Conservation (phyloP, 1,139 yeast genomes). For the Ogataea hybrid region DNA sequence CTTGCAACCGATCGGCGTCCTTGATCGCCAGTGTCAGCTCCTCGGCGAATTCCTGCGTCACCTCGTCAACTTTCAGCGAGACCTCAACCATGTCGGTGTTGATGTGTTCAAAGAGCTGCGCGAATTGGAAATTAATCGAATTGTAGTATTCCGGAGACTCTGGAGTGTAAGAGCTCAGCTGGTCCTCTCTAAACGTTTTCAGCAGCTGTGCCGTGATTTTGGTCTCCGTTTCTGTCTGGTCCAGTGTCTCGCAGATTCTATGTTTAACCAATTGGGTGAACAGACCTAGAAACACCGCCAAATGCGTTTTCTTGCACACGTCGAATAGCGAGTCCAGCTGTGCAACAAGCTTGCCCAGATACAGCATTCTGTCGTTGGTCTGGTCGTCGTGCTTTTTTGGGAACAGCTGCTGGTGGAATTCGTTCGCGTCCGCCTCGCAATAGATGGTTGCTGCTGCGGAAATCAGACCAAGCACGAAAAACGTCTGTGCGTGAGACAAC, state of each 20-base stretch:
- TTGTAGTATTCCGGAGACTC: constrained; percentile 18
- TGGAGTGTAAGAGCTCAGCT: constrained; percentile 13
- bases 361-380: constrained; percentile 16
- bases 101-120: constrained; percentile 22
- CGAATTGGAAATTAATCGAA: constrained; percentile 21
- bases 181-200: constrained; percentile 15
- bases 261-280: constrained; percentile 9
- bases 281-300: constrained; percentile 11
- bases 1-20: constrained; percentile 2
- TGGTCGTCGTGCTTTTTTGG: constrained; percentile 18
- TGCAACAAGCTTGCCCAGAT: constrained; percentile 16
- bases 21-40: constrained; percentile 15
- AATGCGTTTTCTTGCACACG: constrained; percentile 14
- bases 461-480: constrained; percentile 30
- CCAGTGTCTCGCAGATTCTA: constrained; percentile 12
- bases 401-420: constrained; percentile 18
- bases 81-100: constrained; percentile 21
- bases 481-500: constrained; percentile 22
- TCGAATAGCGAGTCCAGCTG: constrained; percentile 15
- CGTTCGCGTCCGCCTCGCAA: constrained; percentile 17
- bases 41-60: constrained; percentile 22
- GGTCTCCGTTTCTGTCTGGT: constrained; percentile 12
- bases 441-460: constrained; percentile 31
- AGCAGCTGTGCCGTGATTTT: constrained; percentile 10
- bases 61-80: constrained; percentile 20